Evolutionary conservation across 768 basidiomycete genomes (phyloP).

Genomic region (Daedaleopsis nitida): DNA sequence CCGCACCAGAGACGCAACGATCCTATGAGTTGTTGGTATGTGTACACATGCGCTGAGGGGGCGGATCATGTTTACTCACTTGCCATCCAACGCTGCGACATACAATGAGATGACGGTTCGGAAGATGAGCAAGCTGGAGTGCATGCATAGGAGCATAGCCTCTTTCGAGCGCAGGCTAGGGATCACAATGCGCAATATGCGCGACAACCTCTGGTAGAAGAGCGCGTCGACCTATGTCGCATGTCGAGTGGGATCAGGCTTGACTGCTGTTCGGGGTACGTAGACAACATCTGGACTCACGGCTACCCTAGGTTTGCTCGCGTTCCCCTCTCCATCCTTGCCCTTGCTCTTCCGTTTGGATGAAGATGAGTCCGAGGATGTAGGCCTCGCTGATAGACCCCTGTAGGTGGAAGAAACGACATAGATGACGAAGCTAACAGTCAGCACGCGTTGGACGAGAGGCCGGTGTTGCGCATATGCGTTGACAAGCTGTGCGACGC

Average conservation of each 20-base stretch:
- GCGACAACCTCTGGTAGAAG: conserved; percentile 81
- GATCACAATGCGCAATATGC: conserved; percentile 84
- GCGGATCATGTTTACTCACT: conserved; percentile 40
- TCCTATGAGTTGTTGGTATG: conserved; percentile 46
- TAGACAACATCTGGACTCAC: conserved; percentile 42
- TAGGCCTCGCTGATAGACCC: conserved; percentile 49
- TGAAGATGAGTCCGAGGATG: conserved; percentile 26
- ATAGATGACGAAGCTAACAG: conserved; percentile 68
- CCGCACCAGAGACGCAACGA: conserved; percentile 93
- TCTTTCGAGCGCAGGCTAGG: conserved; percentile 86
- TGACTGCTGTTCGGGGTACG: background rate
- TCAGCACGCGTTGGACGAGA: conserved; percentile 70
- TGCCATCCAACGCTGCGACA: conserved; percentile 92
- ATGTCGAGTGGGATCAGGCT: background rate
- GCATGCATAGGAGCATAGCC: conserved; percentile 82
- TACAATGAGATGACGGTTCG: conserved; percentile 92
- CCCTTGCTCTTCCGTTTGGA: conserved; percentile 37
- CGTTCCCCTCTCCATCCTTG: conserved; percentile 36
- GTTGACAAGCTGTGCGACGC: conserved; percentile 45
- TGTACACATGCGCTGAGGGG: background rate
- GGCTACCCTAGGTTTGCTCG: conserved; percentile 63
- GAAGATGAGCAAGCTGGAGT: conserved; percentile 86
- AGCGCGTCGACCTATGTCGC: conserved; percentile 79
- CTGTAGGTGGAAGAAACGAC: conserved; percentile 65
- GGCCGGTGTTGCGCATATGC: conserved; percentile 70